Conservation (phyloP, 257 asterid species). For the Anisodus tanguticus region DNA sequence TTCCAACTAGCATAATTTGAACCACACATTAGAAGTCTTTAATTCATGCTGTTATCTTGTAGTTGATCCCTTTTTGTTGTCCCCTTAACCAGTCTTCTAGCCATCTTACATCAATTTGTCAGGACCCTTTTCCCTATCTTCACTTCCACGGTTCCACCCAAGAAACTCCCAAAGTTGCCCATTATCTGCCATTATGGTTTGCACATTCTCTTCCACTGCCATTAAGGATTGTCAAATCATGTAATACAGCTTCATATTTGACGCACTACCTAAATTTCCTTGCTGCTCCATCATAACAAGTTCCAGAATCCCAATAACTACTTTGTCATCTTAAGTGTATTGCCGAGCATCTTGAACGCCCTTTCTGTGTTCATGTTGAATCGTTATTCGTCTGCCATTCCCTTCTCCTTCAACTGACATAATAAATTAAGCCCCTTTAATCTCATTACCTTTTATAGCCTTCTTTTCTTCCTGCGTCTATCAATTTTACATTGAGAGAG, state of each 20-base stretch:
- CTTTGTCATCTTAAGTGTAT: background rate
- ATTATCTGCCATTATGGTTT: background rate
- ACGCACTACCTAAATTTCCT: background rate
- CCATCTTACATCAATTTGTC: background rate
- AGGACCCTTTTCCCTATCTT: background rate
- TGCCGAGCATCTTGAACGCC: background rate
- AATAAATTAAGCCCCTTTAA: background rate
- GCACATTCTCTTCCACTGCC: background rate
- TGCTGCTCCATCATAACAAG: conserved; percentile 1
- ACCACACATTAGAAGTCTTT: background rate
- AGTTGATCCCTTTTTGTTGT: background rate
- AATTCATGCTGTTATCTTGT: background rate
- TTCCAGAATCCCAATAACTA: background rate
- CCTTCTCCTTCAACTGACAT: background rate
- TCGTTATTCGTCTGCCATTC: background rate
- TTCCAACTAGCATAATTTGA: background rate
- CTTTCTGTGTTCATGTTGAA: background rate
- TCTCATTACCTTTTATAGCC: background rate
- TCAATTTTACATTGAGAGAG: background rate
- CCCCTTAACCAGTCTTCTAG: background rate
- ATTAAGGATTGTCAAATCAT: background rate
- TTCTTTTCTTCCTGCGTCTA: background rate
- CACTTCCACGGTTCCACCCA: background rate
- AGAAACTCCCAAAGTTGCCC: background rate
- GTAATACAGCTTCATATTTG: background rate